These are phyloP conservation scores for Stylosanthes scabra DNA, from an alignment of 331 rosid species.

Conservation along the genomic window DNA sequence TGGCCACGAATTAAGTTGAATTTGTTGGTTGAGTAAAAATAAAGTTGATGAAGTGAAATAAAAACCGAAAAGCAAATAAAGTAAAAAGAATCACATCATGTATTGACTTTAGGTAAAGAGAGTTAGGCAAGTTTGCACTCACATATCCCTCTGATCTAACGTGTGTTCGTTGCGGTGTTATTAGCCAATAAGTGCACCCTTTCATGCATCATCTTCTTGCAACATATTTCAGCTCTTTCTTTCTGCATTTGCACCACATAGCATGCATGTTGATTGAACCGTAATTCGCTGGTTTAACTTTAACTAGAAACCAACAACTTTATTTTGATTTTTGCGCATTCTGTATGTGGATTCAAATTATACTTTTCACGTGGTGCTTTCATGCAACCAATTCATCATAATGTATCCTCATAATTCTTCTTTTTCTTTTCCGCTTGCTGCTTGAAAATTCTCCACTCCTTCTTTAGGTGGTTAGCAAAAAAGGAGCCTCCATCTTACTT, in stretches of 20 bases:
- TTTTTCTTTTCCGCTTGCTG: too few species aligned
- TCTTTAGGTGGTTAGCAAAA: too few species aligned
- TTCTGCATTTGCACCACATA: slow-evolving; percentile 1
- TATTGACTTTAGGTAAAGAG: background rate
- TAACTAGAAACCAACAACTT: too few species aligned
- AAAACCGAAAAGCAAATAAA: background rate
- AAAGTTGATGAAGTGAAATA: background rate
- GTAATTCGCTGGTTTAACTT: too few species aligned
- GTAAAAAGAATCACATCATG: slow-evolving; percentile 7
- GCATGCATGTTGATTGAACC: too few species aligned
- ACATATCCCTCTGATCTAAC: too few species aligned
- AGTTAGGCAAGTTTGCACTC: slow-evolving; percentile 6
- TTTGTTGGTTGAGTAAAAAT: too few species aligned
- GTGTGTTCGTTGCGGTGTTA: too few species aligned
- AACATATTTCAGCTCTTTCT: background rate
- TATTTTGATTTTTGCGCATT: background rate
- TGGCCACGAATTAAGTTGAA: too few species aligned
- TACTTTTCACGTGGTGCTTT: background rate
- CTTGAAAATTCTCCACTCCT: too few species aligned
- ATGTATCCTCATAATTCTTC: too few species aligned
- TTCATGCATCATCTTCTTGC: background rate
- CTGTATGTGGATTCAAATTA: background rate
- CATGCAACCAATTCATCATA: background rate
- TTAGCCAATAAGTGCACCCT: background rate
- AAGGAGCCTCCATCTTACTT: too few species aligned